Base-by-base conservation (phyloP, 768 basidiomycete genomes). In the Phallus indusiatus region DNA sequence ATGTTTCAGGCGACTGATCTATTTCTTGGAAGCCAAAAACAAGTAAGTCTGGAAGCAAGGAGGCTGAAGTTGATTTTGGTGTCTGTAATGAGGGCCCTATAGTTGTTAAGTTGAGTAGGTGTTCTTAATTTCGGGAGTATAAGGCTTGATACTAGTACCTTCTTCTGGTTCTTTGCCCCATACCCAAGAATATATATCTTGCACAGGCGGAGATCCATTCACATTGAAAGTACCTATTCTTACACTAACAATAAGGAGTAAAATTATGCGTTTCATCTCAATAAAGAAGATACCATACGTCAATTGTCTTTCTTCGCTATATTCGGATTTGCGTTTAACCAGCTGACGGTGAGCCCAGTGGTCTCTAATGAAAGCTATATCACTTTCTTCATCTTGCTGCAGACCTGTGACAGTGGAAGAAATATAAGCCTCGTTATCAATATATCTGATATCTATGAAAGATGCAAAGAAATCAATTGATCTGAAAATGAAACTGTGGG, bases 211-310 rank as follows among this genome's bases (percentile, higher is more conserved):
- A 65, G 83, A 84, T 1, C 88, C 89, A 64, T 90, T 90, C 50
- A 92, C 89, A 64, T 93, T 93, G 74, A 92, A 93, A 0, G 87
- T 88, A 20, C 90, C 88, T 17, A 86, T 60, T 6, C 87, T 83
- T 53, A 91, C 66, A 34, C 86, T 88, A 61, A 22, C 12, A 20
- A 22, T 5, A 6, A 9, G n/a, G 42, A 14, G 42, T 14, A n/a
- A 42, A 42, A 42, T 8, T 12, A 12, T 42, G 12, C 12, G 2
- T 42, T 42, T 10, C n/a, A 42, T 2, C n/a, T 2, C 4, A 42
- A 42, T 4, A 2, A 14, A 14, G 12, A n/a, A n/a, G 42, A 42
- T 42, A 4, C 22, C 11, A 18, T 35, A 67, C 69, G 58, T 62
- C 7, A 64, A 36, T 3, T 24, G 28, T 48, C 58, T 50, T 14